A percentile compares a stretch with the other conserved stretches of the same genome.
phyloP scores from a whole-genome alignment of 257 asterid species.

The Oldenlandia corymbosa region DNA sequence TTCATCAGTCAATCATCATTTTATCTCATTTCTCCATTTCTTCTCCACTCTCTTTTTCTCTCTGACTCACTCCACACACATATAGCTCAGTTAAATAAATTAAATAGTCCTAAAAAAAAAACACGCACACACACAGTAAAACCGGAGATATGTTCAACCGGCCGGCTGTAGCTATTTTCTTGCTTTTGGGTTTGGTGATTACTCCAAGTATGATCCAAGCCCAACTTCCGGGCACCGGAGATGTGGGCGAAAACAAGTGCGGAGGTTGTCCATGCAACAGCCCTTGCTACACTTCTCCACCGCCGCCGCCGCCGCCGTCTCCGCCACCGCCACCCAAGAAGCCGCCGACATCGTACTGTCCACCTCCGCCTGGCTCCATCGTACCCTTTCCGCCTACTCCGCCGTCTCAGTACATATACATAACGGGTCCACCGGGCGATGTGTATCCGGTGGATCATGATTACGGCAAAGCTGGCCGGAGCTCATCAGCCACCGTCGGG shows the following conservation, averaged over 20 bases:
- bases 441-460: slow-evolving; percentile 39
- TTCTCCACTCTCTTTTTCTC: not conserved
- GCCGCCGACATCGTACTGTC: slow-evolving; percentile 39
- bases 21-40: too few species aligned
- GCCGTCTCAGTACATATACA: slow-evolving; percentile 50
- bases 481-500: slow-evolving; percentile 23
- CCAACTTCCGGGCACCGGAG: slow-evolving; percentile 30
- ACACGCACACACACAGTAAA: slow-evolving; percentile 7
- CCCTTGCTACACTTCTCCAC: slow-evolving; percentile 47
- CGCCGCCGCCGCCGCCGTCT: slow-evolving; percentile 26
- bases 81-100: too few species aligned
- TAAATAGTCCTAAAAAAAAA: too few species aligned
- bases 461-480: slow-evolving; percentile 5
- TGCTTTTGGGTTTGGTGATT: slow-evolving; percentile 7
- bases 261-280: slow-evolving; percentile 68
- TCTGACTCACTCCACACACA: not conserved
- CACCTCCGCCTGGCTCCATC: slow-evolving; percentile 49
- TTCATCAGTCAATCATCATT: not conserved
- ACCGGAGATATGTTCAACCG: too few species aligned
- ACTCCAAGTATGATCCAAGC: slow-evolving; percentile 12
- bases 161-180: slow-evolving; percentile 7
- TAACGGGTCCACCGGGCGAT: slow-evolving; percentile 68
- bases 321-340: slow-evolving; percentile 34
- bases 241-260: slow-evolving; percentile 53
- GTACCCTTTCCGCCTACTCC: slow-evolving; percentile 47